Evolutionary conservation across 768 basidiomycete species (phyloP).

Genomic region (Heimioporus sp.): DNA sequence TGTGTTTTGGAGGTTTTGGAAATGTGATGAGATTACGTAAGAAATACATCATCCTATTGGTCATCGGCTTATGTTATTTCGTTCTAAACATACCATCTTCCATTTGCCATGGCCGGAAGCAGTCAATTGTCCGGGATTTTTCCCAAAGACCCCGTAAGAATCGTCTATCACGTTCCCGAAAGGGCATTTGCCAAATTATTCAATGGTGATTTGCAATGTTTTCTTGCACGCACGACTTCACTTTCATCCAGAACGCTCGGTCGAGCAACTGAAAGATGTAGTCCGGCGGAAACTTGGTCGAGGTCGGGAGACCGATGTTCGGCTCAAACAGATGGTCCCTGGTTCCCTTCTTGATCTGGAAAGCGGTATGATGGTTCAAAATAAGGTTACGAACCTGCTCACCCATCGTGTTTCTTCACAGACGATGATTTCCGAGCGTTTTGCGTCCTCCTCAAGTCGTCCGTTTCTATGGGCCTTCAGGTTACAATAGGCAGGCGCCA

Average conservation of each 20-base stretch:
- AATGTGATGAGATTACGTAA: too few species aligned
- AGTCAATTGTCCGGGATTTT: background rate
- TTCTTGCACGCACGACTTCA: background rate
- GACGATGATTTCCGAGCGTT: slow-evolving; percentile 84
- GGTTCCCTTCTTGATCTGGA: slow-evolving; percentile 62
- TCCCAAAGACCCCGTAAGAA: slow-evolving; percentile 10
- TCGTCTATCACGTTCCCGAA: slow-evolving; percentile 37
- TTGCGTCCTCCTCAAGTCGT: slow-evolving; percentile 41
- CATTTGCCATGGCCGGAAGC: slow-evolving; percentile 4
- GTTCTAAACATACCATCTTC: too few species aligned
- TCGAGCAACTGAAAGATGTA: slow-evolving; percentile 54
- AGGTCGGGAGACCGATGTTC: slow-evolving; percentile 31
- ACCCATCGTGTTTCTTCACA: slow-evolving; percentile 21
- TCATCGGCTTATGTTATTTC: too few species aligned
- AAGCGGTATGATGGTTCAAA: slow-evolving; percentile 48
- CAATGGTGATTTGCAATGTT: slow-evolving; percentile 33
- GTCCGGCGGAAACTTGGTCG: slow-evolving; percentile 65
- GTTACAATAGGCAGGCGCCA: slow-evolving; percentile 21
- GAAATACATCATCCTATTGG: too few species aligned
- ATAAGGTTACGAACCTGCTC: too few species aligned
- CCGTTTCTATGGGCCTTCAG: slow-evolving; percentile 38
- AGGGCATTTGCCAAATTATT: slow-evolving; percentile 42
- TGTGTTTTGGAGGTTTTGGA: too few species aligned
- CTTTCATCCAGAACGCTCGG: slow-evolving; percentile 51
- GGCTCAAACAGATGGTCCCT: slow-evolving; percentile 53